Conservation (phyloP, 306 rosid species). For the Sphenostylis stenocarpa region DNA sequence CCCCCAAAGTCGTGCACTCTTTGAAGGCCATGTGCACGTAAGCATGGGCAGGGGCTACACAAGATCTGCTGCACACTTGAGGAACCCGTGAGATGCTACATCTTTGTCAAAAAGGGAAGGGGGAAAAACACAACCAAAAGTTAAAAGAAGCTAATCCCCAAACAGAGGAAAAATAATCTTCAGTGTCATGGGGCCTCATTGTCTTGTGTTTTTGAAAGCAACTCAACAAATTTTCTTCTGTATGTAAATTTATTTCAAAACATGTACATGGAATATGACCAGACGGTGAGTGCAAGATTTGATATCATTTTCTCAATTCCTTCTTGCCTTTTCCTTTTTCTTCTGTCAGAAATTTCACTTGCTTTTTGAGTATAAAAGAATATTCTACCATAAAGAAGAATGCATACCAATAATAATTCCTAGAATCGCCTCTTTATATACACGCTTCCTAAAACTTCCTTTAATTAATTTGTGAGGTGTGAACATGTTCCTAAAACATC, state of each 20-base stretch:
- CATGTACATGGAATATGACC: background rate
- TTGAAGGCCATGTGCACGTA: slow-evolving; percentile 49
- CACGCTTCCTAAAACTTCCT: background rate
- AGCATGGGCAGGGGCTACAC: slow-evolving; percentile 47
- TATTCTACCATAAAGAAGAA: background rate
- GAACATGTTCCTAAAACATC: background rate
- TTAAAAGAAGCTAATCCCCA: slow-evolving; percentile 12
- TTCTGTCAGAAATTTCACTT: background rate
- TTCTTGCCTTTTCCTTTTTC: background rate
- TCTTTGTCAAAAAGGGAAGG: slow-evolving; percentile 24
- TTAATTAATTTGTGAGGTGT: background rate
- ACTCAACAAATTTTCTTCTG: background rate
- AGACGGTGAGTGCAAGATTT: background rate
- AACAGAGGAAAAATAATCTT: background rate
- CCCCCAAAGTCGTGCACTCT: background rate
- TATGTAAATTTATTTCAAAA: background rate
- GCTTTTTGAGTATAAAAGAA: background rate
- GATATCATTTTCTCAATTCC: background rate
- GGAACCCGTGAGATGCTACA: slow-evolving; percentile 38
- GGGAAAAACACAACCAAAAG: slow-evolving; percentile 21
- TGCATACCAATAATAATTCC: background rate
- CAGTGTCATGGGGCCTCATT: background rate
- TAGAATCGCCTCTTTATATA: background rate
- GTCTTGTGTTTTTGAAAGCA: slow-evolving; percentile 23
- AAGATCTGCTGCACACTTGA: slow-evolving; percentile 38